Conservation (phyloP, 129 eudicot species). For the Artemisia argyi region DNA sequence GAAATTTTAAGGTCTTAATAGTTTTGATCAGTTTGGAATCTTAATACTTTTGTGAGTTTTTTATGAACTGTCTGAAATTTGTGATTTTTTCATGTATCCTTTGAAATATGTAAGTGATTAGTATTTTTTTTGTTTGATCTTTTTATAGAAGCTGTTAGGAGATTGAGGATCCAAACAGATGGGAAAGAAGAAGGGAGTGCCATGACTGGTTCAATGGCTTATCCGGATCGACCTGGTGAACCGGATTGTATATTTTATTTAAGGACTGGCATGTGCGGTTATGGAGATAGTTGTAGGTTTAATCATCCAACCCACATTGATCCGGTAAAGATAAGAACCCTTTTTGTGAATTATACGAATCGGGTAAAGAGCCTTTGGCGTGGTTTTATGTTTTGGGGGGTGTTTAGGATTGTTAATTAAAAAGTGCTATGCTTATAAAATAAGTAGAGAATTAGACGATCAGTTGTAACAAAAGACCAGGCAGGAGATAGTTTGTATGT, state of each 20-base stretch:
- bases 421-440: no score
- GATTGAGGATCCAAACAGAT: constrained; percentile 43
- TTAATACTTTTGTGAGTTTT: neutral
- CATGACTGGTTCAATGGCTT: constrained; percentile 29
- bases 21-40: no score
- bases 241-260: constrained; percentile 77
- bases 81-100: no score
- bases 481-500: no score
- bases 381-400: no score
- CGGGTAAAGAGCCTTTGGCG: no score
- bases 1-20: constrained; percentile 1
- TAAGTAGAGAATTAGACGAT: no score
- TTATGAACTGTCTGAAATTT: constrained; percentile 9
- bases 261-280: constrained; percentile 80
- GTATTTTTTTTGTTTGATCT: neutral
- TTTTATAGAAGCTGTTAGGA: constrained; percentile 51
- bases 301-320: constrained; percentile 71
- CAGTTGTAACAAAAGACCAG: no score
- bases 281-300: constrained; percentile 78
- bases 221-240: constrained; percentile 90
- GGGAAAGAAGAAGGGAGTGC: constrained; percentile 40
- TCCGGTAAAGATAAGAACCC: constrained; percentile 48
- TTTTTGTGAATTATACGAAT: neutral
- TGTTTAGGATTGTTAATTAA: no score
- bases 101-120: no score